phyloP scores from a whole-genome alignment of 768 basidiomycete genomes.

The Suillus hirtellus region DNA sequence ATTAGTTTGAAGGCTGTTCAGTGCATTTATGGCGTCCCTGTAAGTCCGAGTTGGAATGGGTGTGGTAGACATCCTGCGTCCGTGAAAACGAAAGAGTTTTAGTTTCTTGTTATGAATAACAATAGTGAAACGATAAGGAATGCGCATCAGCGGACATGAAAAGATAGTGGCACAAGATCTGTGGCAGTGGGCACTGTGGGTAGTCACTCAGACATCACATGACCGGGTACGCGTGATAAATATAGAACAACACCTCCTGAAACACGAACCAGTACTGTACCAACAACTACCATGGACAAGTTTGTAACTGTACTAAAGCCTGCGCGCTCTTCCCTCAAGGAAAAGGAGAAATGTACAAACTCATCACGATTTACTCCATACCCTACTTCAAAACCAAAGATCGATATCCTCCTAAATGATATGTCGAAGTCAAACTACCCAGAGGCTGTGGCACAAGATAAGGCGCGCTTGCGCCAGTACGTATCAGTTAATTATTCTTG shows the following conservation, averaged over 20 bases:
- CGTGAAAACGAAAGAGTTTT: neutral
- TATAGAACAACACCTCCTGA: constrained; percentile 7
- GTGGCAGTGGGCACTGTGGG: neutral
- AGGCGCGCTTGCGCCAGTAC: constrained; percentile 2
- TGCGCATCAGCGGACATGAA: constrained; percentile 9
- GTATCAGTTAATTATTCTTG: neutral
- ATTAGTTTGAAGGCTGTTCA: constrained; percentile 89
- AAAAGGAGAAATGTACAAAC: constrained; percentile 5
- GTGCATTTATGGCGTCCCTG: constrained; percentile 66
- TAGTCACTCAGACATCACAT: constrained; percentile 3
- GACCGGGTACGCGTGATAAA: neutral
- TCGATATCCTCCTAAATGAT: neutral
- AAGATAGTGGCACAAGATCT: neutral
- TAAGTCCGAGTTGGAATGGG: constrained; percentile 50
- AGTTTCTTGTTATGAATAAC: constrained; percentile 3
- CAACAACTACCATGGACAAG: constrained; percentile 23
- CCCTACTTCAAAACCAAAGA: constrained; percentile 5
- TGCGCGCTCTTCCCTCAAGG: constrained; percentile 3
- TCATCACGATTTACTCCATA: constrained; percentile 7
- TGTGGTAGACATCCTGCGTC: constrained; percentile 49
- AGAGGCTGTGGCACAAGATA: constrained; percentile 5
- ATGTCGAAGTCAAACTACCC: neutral
- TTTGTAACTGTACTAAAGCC: constrained; percentile 28
- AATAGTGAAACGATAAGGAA: constrained; percentile 10
- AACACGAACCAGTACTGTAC: neutral